Evolutionary conservation across 495 filamentous ascomycete genomes (phyloP), one percentile per base, ranked within the genome.

Genomic region (Haplographium delicatum): DNA sequence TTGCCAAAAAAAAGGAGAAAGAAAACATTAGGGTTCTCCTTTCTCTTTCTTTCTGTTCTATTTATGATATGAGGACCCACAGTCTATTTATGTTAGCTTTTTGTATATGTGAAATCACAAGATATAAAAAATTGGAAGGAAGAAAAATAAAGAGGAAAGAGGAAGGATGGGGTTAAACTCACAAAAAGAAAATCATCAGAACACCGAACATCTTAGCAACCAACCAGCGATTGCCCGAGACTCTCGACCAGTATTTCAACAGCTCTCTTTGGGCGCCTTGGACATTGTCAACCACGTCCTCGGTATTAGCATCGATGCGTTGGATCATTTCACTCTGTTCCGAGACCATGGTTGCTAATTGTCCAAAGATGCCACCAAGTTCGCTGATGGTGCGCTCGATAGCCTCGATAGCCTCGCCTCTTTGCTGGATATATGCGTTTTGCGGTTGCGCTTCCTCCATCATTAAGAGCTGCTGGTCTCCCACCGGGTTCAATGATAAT

Each of bases 121-220:
- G n/a, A n/a, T n/a, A n/a, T n/a, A n/a, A n/a, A n/a, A n/a, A n/a
- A n/a, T n/a, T n/a, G n/a, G n/a, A n/a, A n/a, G n/a, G n/a, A n/a
- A n/a, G n/a, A 28, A 25, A 20, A 30, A 33, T 34, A 8, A 41
- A 18, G 0, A 6, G 13, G n/a, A 24, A 4, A 10, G 19, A n/a
- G 16, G 25, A 40, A 43, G 30, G 39, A n/a, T 26, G 18, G 27
- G 8, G 23, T 22, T 13, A 1, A 7, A 61, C 70, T 63, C 54
- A 78, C 60, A 74, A 65, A 52, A 73, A 71, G 60, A 73, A 73
- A 64, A 81, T 72, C 72, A 83, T 81, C 31, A 83, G 65, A 18
- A 83, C 86, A 47, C 93, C 93, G 79, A 98, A 96, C 94, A 98
- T 98, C 78, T 97, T 96, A 13, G 91, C 94, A 45, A 98, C 81